phyloP scores from a whole-genome alignment of 2,329 filamentous ascomycete species.

The Aspergillus sp. region DNA sequence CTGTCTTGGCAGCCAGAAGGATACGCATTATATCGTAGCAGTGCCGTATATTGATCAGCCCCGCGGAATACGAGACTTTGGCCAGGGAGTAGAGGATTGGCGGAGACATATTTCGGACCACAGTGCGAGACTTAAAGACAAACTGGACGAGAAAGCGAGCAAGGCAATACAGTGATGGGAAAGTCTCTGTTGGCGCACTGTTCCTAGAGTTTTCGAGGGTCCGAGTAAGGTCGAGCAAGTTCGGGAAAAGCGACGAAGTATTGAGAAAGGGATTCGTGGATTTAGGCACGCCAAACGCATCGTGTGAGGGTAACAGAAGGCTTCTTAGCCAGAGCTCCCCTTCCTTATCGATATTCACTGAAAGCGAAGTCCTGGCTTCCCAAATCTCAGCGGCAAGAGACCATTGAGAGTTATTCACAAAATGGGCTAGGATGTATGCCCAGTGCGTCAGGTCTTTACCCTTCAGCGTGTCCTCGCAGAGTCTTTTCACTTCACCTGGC shows the following conservation, averaged over 20 bases:
- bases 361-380: slow-evolving; percentile 14
- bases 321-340: neutral
- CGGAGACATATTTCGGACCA: slow-evolving; percentile 34
- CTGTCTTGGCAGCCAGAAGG: slow-evolving; percentile 32
- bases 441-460: slow-evolving; percentile 34
- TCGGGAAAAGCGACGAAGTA: slow-evolving; percentile 24
- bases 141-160: slow-evolving; percentile 31
- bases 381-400: slow-evolving; percentile 35
- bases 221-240: slow-evolving; percentile 29
- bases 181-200: neutral
- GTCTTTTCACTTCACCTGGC: slow-evolving; percentile 42
- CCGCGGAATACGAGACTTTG: slow-evolving; percentile 29
- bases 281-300: slow-evolving; percentile 20
- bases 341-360: neutral
- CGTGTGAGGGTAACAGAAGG: slow-evolving; percentile 21
- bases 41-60: slow-evolving; percentile 29
- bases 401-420: slow-evolving; percentile 40
- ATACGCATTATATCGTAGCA: slow-evolving; percentile 37
- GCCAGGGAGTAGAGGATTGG: slow-evolving; percentile 38
- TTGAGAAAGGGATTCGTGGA: slow-evolving; percentile 22
- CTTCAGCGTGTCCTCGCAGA: slow-evolving; percentile 48
- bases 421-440: slow-evolving; percentile 37
- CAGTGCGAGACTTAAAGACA: slow-evolving; percentile 30
- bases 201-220: slow-evolving; percentile 20
- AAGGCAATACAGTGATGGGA: slow-evolving; percentile 15